Percentiles rank a stretch among this genome's conserved stretches.
Evolutionary conservation across 306 rosid genomes (phyloP).

Genomic region (Senna siamea): DNA sequence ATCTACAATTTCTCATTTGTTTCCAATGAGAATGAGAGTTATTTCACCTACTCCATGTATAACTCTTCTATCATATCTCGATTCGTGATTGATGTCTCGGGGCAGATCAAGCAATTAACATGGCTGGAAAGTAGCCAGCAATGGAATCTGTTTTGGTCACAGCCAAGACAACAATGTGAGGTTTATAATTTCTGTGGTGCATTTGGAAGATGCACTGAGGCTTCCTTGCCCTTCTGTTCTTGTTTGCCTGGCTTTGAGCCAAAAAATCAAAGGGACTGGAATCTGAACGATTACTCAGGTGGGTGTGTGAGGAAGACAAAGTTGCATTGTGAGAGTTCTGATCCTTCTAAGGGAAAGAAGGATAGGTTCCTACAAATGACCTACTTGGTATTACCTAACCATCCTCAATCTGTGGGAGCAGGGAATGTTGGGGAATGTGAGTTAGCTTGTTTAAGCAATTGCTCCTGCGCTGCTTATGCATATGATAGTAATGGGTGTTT

Average conservation of each 20-base stretch:
- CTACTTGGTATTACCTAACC: constrained; percentile 36
- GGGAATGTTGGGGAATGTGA: constrained; percentile 44
- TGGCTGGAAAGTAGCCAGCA: constrained; percentile 40
- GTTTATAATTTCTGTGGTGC: constrained; percentile 59
- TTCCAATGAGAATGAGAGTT: constrained; percentile 51
- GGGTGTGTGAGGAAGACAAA: constrained; percentile 59
- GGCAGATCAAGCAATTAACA: constrained; percentile 45
- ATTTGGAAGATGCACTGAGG: constrained; percentile 54
- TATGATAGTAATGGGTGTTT: constrained; percentile 42
- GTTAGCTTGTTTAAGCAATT: constrained; percentile 42
- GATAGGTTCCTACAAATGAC: constrained; percentile 32
- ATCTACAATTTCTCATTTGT: constrained; percentile 48
- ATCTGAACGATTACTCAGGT: constrained; percentile 43
- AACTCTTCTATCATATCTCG: constrained; percentile 28
- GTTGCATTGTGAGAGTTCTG: constrained; percentile 41
- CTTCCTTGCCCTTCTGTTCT: constrained; percentile 44
- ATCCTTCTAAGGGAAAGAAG: constrained; percentile 18
- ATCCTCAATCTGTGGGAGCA: constrained; percentile 4
- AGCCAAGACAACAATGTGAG: constrained; percentile 57
- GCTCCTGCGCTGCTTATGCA: constrained; percentile 58
- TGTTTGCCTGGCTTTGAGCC: constrained; percentile 58
- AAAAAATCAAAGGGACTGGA: constrained; percentile 43
- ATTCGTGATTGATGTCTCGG: constrained; percentile 40
- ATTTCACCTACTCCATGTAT: constrained; percentile 50
- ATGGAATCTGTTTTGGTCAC: constrained; percentile 59